Evolutionary conservation across 768 basidiomycete species (phyloP).

Genomic region (Epithele typhae): DNA sequence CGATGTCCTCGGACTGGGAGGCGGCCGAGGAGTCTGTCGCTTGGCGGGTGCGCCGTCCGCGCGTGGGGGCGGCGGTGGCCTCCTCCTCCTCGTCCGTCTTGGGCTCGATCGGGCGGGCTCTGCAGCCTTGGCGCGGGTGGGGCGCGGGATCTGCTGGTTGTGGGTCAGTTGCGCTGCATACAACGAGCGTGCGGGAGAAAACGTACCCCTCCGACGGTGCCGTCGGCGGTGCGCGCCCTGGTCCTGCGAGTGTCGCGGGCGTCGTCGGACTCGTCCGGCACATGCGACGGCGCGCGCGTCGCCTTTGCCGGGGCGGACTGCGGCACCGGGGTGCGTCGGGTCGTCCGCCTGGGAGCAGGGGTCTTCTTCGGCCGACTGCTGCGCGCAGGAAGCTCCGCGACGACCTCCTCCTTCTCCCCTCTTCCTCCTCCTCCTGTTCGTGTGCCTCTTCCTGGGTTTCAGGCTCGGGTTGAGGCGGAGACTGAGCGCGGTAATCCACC

Average conservation of each 20-base stretch:
- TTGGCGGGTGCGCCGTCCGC: conserved; percentile 23
- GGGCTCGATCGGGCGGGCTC: conserved; percentile 1
- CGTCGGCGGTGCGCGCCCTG: conserved; percentile 18
- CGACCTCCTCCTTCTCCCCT: conserved; percentile 6
- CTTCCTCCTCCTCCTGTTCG: conserved; percentile 9
- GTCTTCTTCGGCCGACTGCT: conserved; percentile 1
- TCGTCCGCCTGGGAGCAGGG: conserved; percentile 1
- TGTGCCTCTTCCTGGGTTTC: conserved; percentile 5
- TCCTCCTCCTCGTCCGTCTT: conserved; percentile 7
- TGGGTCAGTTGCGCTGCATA: neutral
- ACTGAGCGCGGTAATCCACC: conserved; percentile 18
- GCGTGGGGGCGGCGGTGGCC: conserved; percentile 3
- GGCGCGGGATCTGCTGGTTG: neutral
- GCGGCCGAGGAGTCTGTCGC: conserved; percentile 5
- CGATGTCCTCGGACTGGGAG: conserved; percentile 11
- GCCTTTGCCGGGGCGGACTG: conserved; percentile 10
- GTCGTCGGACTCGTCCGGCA: conserved; percentile 6
- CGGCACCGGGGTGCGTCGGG: conserved; percentile 7
- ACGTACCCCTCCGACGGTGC: conserved; percentile 17
- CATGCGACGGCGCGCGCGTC: conserved; percentile 10
- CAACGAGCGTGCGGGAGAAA: no score
- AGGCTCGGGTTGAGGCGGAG: no score
- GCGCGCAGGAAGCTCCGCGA: conserved; percentile 4
- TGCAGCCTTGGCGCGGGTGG: conserved; percentile 1
- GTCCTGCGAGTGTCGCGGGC: conserved; percentile 14